phyloP scores from a whole-genome alignment of 441 rosid genomes.

The Viola pubescens region DNA sequence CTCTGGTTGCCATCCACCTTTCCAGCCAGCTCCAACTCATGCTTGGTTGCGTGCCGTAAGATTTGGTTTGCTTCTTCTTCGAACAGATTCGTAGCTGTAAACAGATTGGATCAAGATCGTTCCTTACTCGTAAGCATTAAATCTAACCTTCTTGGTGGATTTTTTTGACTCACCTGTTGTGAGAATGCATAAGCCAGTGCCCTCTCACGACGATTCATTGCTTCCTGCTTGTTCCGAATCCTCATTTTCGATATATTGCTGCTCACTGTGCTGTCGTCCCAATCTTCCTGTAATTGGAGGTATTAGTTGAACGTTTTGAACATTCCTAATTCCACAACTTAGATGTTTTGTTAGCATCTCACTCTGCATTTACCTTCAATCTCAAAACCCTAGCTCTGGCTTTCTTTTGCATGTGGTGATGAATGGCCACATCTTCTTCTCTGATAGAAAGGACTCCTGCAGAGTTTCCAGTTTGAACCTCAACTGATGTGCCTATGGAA shows the following conservation, averaged over 20 bases:
- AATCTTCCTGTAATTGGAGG: conserved; percentile 50
- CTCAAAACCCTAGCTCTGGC: conserved; percentile 38
- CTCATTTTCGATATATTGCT: conserved; percentile 59
- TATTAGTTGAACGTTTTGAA: neutral
- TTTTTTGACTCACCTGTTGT: conserved; percentile 50
- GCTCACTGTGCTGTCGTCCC: conserved; percentile 91
- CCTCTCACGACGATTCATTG: conserved; percentile 67
- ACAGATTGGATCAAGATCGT: conserved; percentile 2
- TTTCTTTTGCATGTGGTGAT: conserved; percentile 30
- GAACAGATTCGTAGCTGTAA: conserved; percentile 60
- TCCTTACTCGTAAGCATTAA: neutral
- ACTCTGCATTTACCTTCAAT: conserved; percentile 42
- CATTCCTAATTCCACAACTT: no score
- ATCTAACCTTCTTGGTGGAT: neutral
- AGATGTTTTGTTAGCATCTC: neutral
- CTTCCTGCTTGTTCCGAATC: conserved; percentile 61
- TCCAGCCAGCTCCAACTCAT: conserved; percentile 85
- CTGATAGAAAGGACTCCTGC: conserved; percentile 27
- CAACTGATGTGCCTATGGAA: conserved; percentile 56
- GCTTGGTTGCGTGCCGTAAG: conserved; percentile 36
- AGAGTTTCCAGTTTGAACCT: conserved; percentile 68
- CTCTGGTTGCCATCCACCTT: conserved; percentile 83
- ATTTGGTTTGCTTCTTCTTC: conserved; percentile 41
- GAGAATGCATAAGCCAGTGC: conserved; percentile 89
- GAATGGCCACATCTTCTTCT: conserved; percentile 29